Base-by-base conservation (phyloP, 1,284 basidiomycete genomes). In the Cutaneotrichosporon spelunceum region DNA sequence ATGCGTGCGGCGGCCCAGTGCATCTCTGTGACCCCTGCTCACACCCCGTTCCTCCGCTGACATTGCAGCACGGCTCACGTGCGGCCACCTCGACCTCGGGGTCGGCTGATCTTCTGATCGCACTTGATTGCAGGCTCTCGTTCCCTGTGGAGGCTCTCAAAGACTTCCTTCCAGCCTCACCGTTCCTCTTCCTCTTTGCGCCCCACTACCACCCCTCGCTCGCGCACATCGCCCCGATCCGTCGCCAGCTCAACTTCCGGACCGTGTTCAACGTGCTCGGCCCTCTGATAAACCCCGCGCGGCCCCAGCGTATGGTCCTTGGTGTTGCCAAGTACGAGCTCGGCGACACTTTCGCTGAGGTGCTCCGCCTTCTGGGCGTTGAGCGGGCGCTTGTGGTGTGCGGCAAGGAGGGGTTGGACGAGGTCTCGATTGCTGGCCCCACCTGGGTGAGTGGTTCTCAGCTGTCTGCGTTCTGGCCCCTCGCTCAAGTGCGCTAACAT, bases 201-300 rank as follows among this genome's bases (percentile, higher is more conserved):
- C 90, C 93, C 1, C 88, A 94, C 72, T 97, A 93, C 80, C 93
- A 99, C 78, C 93, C 94, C 1, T 80, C 90, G 0, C 84, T 98
- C 44, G 90, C 89, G 1, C 83, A 86, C 65, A 84, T 99, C 68
- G 91, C 89, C 0, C 93, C 94, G 0, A 86, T 90, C 71, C 88
- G 95, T 57, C 88, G 89, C 70, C 81, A 86, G 0, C 86, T 99
- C 57, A 93, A 93, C 61, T 97, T 97, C 82, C 90, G 94, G 27
- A 98, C 95, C 3, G 88, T 99, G 82, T 98, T 98, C 85, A 99
- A 99, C 80, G 82, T 96, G 62, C 84, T 98, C 45, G 95, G 96
- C 0, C 95, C 95, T 0, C 84, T 98, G 47, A 89, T 97, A 79
- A 98, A 97, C 79, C 96, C 95, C 0, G 89, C 91, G 0, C 81